Percentiles rank a stretch among this genome's conserved stretches.
Evolutionary conservation across 2,329 filamentous ascomycete species (phyloP).

Genomic region (Colletotrichum sp.): DNA sequence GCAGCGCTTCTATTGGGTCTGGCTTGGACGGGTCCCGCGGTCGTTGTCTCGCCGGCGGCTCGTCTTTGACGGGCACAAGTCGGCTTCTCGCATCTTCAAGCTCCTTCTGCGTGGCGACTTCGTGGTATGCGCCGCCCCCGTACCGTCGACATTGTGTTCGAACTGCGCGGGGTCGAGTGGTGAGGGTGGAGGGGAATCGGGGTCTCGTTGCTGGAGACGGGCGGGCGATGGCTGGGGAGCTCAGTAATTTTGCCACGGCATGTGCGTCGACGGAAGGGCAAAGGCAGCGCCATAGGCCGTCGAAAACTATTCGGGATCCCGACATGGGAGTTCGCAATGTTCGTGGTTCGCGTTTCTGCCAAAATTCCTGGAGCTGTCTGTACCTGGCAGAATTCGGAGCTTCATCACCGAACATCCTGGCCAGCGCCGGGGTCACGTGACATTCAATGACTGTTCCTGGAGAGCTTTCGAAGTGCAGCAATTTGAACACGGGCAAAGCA

Average conservation of each 20-base stretch:
- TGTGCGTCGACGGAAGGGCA: conserved; percentile 59
- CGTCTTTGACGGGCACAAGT: neutral
- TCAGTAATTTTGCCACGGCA: conserved; percentile 37
- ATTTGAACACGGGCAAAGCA: no score
- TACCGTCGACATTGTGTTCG: neutral
- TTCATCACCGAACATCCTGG: neutral
- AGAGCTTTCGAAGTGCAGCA: neutral
- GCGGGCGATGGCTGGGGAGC: conserved; percentile 21
- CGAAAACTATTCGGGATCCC: conserved; percentile 44
- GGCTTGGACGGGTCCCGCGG: neutral
- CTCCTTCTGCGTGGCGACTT: neutral
- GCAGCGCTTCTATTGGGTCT: conserved; percentile 26
- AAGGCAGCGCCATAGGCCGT: conserved; percentile 69
- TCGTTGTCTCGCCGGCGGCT: neutral
- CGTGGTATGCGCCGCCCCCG: neutral
- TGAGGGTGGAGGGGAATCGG: neutral
- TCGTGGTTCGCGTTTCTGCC: neutral
- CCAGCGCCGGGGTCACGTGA: conserved; percentile 1
- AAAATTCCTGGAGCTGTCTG: neutral
- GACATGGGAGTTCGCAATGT: conserved; percentile 34
- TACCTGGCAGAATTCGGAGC: neutral
- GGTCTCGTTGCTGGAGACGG: neutral
- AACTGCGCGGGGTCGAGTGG: neutral
- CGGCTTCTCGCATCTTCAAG: neutral
- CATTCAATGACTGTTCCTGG: neutral